These are phyloP conservation scores for Spizellomyces punctatus DNA, from an alignment of 192 early-diverging fungal genomes.

Conservation along the genomic window DNA sequence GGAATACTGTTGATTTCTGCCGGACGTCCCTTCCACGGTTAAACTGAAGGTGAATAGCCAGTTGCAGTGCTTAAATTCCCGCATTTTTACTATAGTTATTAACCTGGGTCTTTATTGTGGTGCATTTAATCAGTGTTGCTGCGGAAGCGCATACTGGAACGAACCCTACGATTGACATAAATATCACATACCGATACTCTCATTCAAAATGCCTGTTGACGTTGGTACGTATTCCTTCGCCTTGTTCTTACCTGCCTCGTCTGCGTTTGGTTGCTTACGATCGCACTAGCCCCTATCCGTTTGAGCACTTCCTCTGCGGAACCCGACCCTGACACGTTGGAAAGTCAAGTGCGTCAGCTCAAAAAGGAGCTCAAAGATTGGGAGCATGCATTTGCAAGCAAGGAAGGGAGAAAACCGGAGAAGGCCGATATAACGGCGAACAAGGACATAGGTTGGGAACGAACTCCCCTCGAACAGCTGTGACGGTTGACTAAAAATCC, in stretches of 20 bases:
- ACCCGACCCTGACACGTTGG: conserved; percentile 1
- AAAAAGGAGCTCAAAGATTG: conserved; percentile 63
- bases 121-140: too few relatives aligned
- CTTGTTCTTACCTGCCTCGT: not conserved
- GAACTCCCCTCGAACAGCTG: not conserved
- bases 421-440: conserved; percentile 56
- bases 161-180: too few relatives aligned
- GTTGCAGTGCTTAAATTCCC: too few relatives aligned
- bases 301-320: not conserved
- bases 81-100: too few relatives aligned
- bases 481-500: not conserved
- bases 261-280: not conserved
- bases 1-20: too few relatives aligned
- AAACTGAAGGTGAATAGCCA: too few relatives aligned
- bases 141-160: too few relatives aligned
- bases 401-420: conserved; percentile 55
- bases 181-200: not conserved
- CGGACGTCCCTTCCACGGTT: too few relatives aligned
- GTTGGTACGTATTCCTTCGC: not conserved
- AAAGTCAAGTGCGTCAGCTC: conserved; percentile 32
- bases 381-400: conserved; percentile 49
- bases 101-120: too few relatives aligned
- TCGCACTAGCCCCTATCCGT: not conserved
- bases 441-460: conserved; percentile 43
- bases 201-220: conserved; percentile 6